Conservation (phyloP, 2,329 filamentous ascomycete genomes). For the Alternaria sp. region DNA sequence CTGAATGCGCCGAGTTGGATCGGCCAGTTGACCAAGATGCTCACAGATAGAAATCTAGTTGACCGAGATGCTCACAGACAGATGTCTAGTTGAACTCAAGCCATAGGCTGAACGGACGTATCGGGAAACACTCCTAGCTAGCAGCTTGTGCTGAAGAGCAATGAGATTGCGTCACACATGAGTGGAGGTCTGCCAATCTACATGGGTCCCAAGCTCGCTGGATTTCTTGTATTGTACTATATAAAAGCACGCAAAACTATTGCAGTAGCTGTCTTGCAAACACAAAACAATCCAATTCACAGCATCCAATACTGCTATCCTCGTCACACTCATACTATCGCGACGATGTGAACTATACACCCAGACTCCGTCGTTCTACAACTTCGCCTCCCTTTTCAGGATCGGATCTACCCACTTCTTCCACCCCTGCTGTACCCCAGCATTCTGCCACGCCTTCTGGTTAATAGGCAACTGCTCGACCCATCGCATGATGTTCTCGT, state of each 20-base stretch:
- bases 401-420: conserved; percentile 7
- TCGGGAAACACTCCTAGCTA: neutral
- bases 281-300: neutral
- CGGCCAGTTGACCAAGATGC: neutral
- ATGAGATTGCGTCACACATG: neutral
- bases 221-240: neutral
- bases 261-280: neutral
- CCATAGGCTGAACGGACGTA: neutral
- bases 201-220: neutral
- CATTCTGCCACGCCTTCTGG: neutral
- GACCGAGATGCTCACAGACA: too few relatives aligned
- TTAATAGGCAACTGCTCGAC: conserved; percentile 37
- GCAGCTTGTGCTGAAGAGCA: neutral
- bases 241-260: neutral
- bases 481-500: conserved; percentile 53
- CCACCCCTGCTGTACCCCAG: conserved; percentile 2
- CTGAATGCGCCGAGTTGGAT: neutral
- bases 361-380: neutral
- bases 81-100: too few relatives aligned
- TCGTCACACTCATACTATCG: neutral
- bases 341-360: neutral
- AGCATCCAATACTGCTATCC: neutral
- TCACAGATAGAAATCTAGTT: too few relatives aligned
- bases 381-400: neutral
- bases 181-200: neutral